Conservation (phyloP, 2,329 filamentous ascomycete genomes). For the Exutisphaerella laricina region DNA sequence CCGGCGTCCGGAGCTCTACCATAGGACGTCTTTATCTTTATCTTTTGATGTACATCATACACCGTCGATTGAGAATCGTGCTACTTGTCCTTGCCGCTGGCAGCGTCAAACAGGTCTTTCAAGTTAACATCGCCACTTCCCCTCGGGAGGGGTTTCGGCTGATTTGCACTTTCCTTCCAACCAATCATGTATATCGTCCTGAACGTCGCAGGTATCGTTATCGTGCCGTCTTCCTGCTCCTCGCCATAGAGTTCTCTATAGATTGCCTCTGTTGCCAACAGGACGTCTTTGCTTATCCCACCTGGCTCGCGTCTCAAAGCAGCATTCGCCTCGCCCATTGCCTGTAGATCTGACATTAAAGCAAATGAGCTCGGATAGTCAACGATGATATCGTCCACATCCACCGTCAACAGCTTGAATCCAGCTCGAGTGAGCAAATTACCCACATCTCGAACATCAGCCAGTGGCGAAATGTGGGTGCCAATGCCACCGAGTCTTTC, state of each 20-base stretch:
- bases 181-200: conserved; percentile 98
- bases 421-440: conserved; percentile 79
- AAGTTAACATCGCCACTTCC: conserved; percentile 84
- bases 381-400: conserved; percentile 94
- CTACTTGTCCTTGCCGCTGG: conserved; percentile 13
- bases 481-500: conserved; percentile 88
- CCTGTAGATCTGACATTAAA: conserved; percentile 87
- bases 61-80: too few relatives aligned
- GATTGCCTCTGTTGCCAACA: conserved; percentile 82
- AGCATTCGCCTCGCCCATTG: conserved; percentile 94
- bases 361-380: conserved; percentile 88
- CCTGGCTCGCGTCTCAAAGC: conserved; percentile 79
- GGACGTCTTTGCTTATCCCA: conserved; percentile 67
- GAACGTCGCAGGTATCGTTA: conserved; percentile 75
- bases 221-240: conserved; percentile 54
- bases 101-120: conserved; percentile 68
- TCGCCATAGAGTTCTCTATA: conserved; percentile 85
- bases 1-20: too few relatives aligned
- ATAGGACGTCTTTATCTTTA: too few relatives aligned
- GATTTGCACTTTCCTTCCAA: conserved; percentile 79
- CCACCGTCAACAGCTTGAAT: conserved; percentile 93
- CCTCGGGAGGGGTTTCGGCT: conserved; percentile 71
- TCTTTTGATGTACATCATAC: too few relatives aligned
- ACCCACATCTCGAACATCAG: conserved; percentile 86
- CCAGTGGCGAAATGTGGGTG: conserved; percentile 83